Conservation (phyloP, 2,329 filamentous ascomycete species). For the Geosmithia flava region DNA sequence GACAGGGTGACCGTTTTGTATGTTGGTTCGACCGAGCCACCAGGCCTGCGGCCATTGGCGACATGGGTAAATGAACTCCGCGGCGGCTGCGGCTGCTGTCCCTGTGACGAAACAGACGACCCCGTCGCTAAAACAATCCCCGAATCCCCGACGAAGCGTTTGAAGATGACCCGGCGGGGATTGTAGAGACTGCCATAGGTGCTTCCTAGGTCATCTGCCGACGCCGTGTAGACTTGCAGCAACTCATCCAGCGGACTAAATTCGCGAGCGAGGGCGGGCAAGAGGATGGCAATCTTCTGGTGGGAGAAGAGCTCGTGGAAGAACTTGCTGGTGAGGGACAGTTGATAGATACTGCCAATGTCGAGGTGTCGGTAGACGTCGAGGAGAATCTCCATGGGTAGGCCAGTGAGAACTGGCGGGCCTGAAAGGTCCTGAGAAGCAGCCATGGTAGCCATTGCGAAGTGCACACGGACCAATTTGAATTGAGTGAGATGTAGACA, state of each 20-base stretch:
- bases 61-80: constrained; percentile 8
- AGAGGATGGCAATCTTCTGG: constrained; percentile 27
- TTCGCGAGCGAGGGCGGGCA: constrained; percentile 26
- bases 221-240: constrained; percentile 32
- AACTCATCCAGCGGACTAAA: constrained; percentile 32
- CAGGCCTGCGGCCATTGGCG: constrained; percentile 9
- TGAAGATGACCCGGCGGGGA: constrained; percentile 24
- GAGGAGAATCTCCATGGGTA: constrained; percentile 34
- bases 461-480: not conserved
- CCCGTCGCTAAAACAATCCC: constrained; percentile 11
- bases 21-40: not conserved
- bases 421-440: not conserved
- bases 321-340: constrained; percentile 22
- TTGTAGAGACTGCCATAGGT: constrained; percentile 19
- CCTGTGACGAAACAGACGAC: not conserved
- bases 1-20: constrained; percentile 14
- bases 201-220: constrained; percentile 18
- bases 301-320: constrained; percentile 26
- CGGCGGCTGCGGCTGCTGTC: not conserved
- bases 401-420: constrained; percentile 8
- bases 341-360: constrained; percentile 23
- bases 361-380: constrained; percentile 34
- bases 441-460: not conserved
- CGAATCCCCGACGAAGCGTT: constrained; percentile 18
- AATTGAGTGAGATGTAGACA: too few species aligned